These are phyloP conservation scores for Starmera pachycereana DNA, from an alignment of 805 yeast genomes.

Conservation along the genomic window DNA sequence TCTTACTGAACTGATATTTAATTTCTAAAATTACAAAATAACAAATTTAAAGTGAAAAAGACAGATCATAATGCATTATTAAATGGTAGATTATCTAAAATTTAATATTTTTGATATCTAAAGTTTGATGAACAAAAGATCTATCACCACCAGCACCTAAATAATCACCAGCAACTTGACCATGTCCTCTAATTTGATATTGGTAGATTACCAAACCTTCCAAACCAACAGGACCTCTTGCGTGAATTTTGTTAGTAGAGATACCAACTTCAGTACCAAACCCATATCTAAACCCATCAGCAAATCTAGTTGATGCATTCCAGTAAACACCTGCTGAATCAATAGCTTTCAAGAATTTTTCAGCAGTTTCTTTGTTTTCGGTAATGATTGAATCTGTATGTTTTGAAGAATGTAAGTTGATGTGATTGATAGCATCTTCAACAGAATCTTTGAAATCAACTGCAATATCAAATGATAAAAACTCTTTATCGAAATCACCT, in stretches of 20 bases:
- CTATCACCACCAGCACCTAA: constrained; percentile 85
- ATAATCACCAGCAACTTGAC: constrained; percentile 89
- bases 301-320: constrained; percentile 95
- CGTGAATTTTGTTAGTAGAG: constrained; percentile 92
- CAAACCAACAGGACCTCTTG: constrained; percentile 97
- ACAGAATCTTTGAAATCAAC: constrained; percentile 51
- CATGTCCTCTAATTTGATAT: constrained; percentile 84
- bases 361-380: constrained; percentile 59
- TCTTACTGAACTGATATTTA: too few species aligned
- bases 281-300: constrained; percentile 97
- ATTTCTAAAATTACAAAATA: too few species aligned
- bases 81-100: constrained; percentile 9
- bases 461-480: constrained; percentile 73
- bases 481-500: constrained; percentile 76
- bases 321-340: constrained; percentile 97
- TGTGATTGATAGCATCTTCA: constrained; percentile 72
- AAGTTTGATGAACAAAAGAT: constrained; percentile 64
- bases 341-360: constrained; percentile 67
- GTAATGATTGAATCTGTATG: constrained; percentile 94
- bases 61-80: too few species aligned
- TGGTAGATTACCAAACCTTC: constrained; percentile 96
- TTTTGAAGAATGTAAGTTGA: constrained; percentile 86
- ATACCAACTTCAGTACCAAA: constrained; percentile 99
- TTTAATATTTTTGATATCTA: constrained; percentile 27
- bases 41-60: too few species aligned